A percentile compares a stretch with the other conserved stretches of the same genome.
Evolutionary conservation across 768 basidiomycete genomes (phyloP).

Genomic region (Termitomyces sp.): DNA sequence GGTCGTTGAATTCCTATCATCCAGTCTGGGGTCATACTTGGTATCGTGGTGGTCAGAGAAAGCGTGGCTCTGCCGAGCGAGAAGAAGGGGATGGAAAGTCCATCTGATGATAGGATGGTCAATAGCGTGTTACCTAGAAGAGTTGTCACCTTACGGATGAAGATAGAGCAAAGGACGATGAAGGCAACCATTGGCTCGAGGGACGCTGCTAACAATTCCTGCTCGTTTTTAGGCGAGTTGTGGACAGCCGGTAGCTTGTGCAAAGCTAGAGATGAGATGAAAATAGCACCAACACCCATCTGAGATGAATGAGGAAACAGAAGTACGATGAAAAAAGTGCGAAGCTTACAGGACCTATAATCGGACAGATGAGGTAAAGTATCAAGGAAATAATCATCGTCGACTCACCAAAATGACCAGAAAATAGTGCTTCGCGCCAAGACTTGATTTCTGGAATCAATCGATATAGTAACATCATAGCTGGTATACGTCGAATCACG

Average conservation of each 20-base stretch:
- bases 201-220: conserved; percentile 66
- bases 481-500: conserved; percentile 74
- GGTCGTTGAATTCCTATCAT: neutral
- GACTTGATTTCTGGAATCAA: conserved; percentile 85
- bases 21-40: conserved; percentile 12
- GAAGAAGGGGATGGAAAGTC: conserved; percentile 17
- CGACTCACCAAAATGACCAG: conserved; percentile 79
- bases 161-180: conserved; percentile 80
- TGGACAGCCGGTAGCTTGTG: conserved; percentile 53
- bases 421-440: conserved; percentile 86
- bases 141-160: conserved; percentile 49
- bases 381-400: neutral
- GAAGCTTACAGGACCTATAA: conserved; percentile 47
- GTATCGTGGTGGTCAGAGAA: conserved; percentile 10
- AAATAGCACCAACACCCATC: conserved; percentile 93
- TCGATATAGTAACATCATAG: conserved; percentile 68
- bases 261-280: conserved; percentile 74
- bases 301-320: conserved; percentile 20
- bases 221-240: conserved; percentile 58
- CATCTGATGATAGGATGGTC: conserved; percentile 6
- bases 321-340: neutral
- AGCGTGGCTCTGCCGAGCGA: conserved; percentile 14
- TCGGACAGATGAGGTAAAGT: neutral
- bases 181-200: conserved; percentile 87
- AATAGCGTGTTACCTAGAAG: neutral